A percentile compares a stretch with the other conserved stretches of the same genome.
Conservation (phyloP, 352 stramenopile species). For the Peronospora destructor region DNA sequence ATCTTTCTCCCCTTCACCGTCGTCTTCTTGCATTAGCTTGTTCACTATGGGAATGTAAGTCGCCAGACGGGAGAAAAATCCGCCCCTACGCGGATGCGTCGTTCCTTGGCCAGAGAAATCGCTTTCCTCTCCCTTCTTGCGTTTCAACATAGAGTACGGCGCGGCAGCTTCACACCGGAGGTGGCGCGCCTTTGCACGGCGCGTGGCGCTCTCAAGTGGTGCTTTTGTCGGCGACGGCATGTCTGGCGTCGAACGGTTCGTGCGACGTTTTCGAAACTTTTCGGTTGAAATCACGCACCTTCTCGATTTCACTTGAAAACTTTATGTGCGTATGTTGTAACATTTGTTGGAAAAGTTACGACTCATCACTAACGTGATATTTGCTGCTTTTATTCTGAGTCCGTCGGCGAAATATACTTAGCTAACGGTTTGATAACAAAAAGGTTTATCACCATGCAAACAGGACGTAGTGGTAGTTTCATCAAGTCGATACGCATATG, state of each 20-base stretch:
- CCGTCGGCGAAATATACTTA: too few relatives aligned
- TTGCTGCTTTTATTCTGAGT: too few relatives aligned
- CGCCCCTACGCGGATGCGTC: constrained; percentile 7
- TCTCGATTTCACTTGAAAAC: neutral
- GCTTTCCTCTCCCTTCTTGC: constrained; percentile 15
- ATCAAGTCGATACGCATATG: too few relatives aligned
- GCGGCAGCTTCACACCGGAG: constrained; percentile 35
- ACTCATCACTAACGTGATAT: too few relatives aligned
- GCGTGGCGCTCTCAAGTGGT: constrained; percentile 21
- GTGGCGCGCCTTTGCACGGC: constrained; percentile 20
- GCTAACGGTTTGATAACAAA: too few relatives aligned
- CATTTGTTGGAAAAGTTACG: too few relatives aligned
- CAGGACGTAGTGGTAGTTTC: too few relatives aligned
- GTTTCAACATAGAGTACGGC: constrained; percentile 22
- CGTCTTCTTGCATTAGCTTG: constrained; percentile 38
- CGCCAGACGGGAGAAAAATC: constrained; percentile 52
- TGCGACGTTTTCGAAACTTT: neutral
- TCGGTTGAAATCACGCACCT: neutral
- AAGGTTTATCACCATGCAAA: too few relatives aligned
- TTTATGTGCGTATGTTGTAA: too few relatives aligned
- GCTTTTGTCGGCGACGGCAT: constrained; percentile 10
- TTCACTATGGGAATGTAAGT: constrained; percentile 62
- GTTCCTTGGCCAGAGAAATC: constrained; percentile 14
- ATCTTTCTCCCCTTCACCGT: constrained; percentile 1
- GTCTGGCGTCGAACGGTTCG: neutral